Evolutionary conservation across 352 stramenopile genomes (phyloP).

Genomic region (Phytophthora sojae): DNA sequence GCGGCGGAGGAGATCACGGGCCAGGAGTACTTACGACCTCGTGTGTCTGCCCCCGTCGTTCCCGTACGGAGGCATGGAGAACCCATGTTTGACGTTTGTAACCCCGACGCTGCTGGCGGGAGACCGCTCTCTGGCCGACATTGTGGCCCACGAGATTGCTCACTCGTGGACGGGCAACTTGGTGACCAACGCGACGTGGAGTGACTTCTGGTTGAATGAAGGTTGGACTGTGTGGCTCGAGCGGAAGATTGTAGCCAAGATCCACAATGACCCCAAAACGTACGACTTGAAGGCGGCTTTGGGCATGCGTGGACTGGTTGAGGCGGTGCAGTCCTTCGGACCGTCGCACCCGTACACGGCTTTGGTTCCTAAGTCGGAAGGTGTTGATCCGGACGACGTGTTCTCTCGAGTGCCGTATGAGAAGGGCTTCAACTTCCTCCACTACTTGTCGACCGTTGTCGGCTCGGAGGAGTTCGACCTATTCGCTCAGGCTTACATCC

Average conservation of each 20-base stretch:
- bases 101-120: conserved; percentile 96
- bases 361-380: conserved; percentile 84
- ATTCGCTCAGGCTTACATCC: conserved; percentile 94
- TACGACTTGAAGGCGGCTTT: conserved; percentile 65
- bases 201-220: conserved; percentile 98
- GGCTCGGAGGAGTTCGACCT: conserved; percentile 51
- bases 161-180: conserved; percentile 98
- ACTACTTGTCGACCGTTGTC: conserved; percentile 77
- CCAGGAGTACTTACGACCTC: conserved; percentile 96
- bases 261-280: conserved; percentile 44
- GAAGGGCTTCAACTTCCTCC: conserved; percentile 89
- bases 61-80: conserved; percentile 82
- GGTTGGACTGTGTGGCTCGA: conserved; percentile 97
- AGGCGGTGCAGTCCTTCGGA: conserved; percentile 57
- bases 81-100: conserved; percentile 94
- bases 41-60: conserved; percentile 96
- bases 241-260: conserved; percentile 93
- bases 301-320: conserved; percentile 44
- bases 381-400: conserved; percentile 94
- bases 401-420: conserved; percentile 97
- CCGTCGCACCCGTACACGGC: conserved; percentile 83
- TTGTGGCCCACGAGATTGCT: conserved; percentile 97
- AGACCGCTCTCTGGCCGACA: conserved; percentile 94
- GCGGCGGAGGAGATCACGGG: conserved; percentile 92
- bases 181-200: conserved; percentile 96